Evolutionary conservation across 2,329 filamentous ascomycete genomes (phyloP).

Genomic region (Paradendryphiella salina): DNA sequence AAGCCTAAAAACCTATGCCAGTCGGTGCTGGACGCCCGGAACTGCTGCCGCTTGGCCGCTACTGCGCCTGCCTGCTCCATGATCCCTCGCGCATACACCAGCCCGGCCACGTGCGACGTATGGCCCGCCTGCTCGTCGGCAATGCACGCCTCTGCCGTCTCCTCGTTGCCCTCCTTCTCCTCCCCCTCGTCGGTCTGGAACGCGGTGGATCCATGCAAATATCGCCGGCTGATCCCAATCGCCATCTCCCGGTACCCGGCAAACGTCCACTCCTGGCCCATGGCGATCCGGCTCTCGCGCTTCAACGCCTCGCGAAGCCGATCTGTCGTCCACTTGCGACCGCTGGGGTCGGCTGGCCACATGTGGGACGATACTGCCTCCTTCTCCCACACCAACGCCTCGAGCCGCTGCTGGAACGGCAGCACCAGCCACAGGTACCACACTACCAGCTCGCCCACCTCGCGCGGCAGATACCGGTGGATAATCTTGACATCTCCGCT

Average conservation of each 20-base stretch:
- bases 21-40: constrained; percentile 18
- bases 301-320: constrained; percentile 14
- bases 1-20: constrained; percentile 25
- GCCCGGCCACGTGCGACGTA: background rate
- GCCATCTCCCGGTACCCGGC: constrained; percentile 18
- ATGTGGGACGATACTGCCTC: too few species aligned
- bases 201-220: constrained; percentile 17
- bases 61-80: background rate
- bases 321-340: too few species aligned
- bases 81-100: background rate
- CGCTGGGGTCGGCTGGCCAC: too few species aligned
- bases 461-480: constrained; percentile 29
- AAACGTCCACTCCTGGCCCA: constrained; percentile 16
- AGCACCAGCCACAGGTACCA: constrained; percentile 24
- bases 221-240: constrained; percentile 23
- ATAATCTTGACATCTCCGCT: constrained; percentile 30
- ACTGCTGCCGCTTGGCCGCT: constrained; percentile 13
- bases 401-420: constrained; percentile 12
- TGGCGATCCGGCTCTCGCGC: constrained; percentile 12
- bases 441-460: constrained; percentile 29
- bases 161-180: background rate
- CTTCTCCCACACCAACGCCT: too few species aligned
- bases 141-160: background rate
- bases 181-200: constrained; percentile 17
- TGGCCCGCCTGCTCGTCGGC: background rate